A percentile compares a stretch with the other conserved stretches of the same genome.
phyloP scores from a whole-genome alignment of 2,329 filamentous ascomycete species.

The Stemphylium beticola region DNA sequence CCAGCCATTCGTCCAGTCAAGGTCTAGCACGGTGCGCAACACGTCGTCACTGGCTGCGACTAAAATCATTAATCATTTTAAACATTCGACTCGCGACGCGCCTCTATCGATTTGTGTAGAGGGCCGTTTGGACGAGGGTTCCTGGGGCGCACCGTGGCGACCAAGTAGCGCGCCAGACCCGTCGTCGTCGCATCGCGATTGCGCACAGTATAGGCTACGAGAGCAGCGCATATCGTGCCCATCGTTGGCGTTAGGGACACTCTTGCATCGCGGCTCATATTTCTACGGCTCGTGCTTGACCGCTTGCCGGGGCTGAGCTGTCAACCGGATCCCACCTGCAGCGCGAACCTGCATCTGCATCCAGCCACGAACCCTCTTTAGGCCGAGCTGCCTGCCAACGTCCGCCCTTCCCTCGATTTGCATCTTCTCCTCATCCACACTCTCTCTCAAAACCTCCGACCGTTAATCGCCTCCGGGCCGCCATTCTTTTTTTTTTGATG shows the following conservation, averaged over 20 bases:
- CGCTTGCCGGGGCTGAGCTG: slow-evolving; percentile 31
- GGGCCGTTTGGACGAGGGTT: slow-evolving; percentile 26
- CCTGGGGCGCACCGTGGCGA: slow-evolving; percentile 26
- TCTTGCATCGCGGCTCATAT: slow-evolving; percentile 19
- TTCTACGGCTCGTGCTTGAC: slow-evolving; percentile 36
- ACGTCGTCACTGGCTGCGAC: slow-evolving; percentile 41
- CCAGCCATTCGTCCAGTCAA: slow-evolving; percentile 27
- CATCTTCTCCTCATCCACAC: slow-evolving; percentile 38
- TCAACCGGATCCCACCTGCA: slow-evolving; percentile 45
- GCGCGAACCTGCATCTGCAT: slow-evolving; percentile 34
- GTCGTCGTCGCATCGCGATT: not conserved
- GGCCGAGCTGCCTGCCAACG: slow-evolving; percentile 28
- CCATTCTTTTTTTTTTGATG: slow-evolving; percentile 44
- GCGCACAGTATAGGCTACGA: not conserved
- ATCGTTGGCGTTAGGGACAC: slow-evolving; percentile 14
- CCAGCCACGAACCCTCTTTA: slow-evolving; percentile 32
- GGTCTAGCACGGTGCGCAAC: slow-evolving; percentile 27
- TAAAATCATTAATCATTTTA: slow-evolving; percentile 41
- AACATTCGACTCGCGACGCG: slow-evolving; percentile 33
- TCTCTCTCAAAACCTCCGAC: slow-evolving; percentile 36
- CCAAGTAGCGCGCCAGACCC: slow-evolving; percentile 10
- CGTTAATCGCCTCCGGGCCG: slow-evolving; percentile 45
- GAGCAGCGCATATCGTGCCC: slow-evolving; percentile 17
- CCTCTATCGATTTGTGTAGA: slow-evolving; percentile 32
- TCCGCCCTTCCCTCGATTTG: slow-evolving; percentile 31